Evolutionary conservation across 2,329 filamentous ascomycete species (phyloP), one percentile per base, ranked within the genome.

Genomic region (Ceratocystis smalleyi): DNA sequence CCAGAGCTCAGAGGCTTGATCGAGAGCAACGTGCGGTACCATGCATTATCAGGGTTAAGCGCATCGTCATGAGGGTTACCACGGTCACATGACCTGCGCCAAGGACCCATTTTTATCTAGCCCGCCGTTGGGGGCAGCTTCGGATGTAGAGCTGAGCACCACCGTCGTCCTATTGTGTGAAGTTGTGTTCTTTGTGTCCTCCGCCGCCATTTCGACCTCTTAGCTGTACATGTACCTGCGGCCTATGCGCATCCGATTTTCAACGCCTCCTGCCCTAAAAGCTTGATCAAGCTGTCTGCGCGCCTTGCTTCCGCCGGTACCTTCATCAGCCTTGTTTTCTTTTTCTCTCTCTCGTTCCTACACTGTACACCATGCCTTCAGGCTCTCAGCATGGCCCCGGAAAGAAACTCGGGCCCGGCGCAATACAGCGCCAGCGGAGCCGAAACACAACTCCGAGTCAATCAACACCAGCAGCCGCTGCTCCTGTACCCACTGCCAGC

Each of bases 391-490:
- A 84, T 70, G 83, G 83, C 65, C 83, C 82, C 30, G 79, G 83
- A 72, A 86, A 86, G 76, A 89, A 89, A 75, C 78, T 77, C 65
- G 78, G 78, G 60, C 76, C 78, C 67, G 79, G 79, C 69, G 80
- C 81, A 69, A 80, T 84, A 67, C 82, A 82, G 69, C 83, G 84
- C 69, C 87, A 85, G 69, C 79, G 83, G 67, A 91, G 87, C 72
- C 85, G 88, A 71, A 91, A 91, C 74, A 89, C 87, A 43, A 92
- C 88, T 17, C 89, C 88, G 43, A 81, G 82, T 70, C 80, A 82
- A 43, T 75, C 72, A 68, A 22, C 60, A 2, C 32, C 61, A 8
- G 40, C 27, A 15, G 49, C 30, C 12, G 32, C 65, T 17, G 15
- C 51, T 5, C 47, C 47, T 12, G 74, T 73, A 70, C 76, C 73